phyloP scores from a whole-genome alignment of 805 yeast genomes.

The Starmerella tilneyi region DNA sequence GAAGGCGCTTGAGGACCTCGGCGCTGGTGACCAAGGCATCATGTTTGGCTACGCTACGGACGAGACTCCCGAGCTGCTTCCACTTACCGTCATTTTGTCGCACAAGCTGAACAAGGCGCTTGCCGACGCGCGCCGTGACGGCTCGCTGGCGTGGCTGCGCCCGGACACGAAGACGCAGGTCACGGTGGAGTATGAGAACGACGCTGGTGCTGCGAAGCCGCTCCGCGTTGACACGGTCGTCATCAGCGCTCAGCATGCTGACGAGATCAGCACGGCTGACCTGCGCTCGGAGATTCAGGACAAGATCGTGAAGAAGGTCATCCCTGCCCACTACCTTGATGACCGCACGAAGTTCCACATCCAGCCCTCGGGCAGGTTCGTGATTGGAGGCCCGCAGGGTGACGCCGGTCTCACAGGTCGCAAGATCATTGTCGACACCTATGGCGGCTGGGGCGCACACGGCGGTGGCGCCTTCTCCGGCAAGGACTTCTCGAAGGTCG shows the following conservation, averaged over 20 bases:
- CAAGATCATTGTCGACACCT: conserved; percentile 98
- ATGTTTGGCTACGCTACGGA: conserved; percentile 99
- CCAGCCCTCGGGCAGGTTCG: conserved; percentile 99
- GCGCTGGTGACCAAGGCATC: conserved; percentile 99
- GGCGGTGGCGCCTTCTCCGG: conserved; percentile 99
- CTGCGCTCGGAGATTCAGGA: conserved; percentile 66
- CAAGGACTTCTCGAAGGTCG: conserved; percentile 99
- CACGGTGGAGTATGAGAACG: conserved; percentile 90
- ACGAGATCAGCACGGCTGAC: conserved; percentile 86
- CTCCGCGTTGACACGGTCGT: conserved; percentile 95
- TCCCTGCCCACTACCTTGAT: conserved; percentile 82
- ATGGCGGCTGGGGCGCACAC: conserved; percentile 99
- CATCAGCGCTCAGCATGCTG: conserved; percentile 96
- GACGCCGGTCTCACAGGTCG: conserved; percentile 99
- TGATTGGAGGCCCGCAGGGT: conserved; percentile 99
- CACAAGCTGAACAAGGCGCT: conserved; percentile 94
- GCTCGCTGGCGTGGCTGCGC: conserved; percentile 91
- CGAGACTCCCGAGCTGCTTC: conserved; percentile 95
- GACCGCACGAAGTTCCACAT: conserved; percentile 94
- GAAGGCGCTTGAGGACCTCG: conserved; percentile 86
- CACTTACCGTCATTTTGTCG: conserved; percentile 85
- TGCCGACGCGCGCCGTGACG: conserved; percentile 96
- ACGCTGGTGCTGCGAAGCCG: conserved; percentile 91
- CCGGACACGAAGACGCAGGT: conserved; percentile 99
- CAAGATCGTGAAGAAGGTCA: conserved; percentile 82